Base-by-base conservation (phyloP, 495 filamentous ascomycete genomes). In the Penicillium lividum region DNA sequence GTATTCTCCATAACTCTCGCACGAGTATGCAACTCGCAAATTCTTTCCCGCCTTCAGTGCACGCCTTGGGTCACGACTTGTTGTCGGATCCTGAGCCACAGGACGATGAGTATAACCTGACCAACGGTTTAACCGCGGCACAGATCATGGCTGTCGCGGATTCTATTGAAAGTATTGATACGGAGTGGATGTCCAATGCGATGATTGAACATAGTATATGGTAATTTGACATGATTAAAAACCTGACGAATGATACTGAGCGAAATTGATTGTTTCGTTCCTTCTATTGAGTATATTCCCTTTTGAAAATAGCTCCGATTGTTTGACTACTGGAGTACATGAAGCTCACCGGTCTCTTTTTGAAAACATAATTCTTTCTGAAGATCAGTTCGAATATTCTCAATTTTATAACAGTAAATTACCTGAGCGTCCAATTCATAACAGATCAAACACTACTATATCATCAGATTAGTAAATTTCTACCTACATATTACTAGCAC, bases 61-160 rank as follows among this genome's bases (percentile, higher is more conserved):
- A 65, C 4, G 29, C 61, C n/a, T 34, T 67, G 5, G 29, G 43
- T 16, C 58, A 67, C n/a, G 51, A 63, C 51, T 25, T 64, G 3
- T 31, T 61, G 29, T 58, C 66, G n/a, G 57, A 61, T 31, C 61
- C 51, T 0, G 57, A 47, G 10, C 15, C 49, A 36, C 47, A 6
- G 47, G 61, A 60, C 18, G 59, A 56, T 22, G 67, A 61, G 3
- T 40, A 36, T 33, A 45, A 44, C 30, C 57, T 71, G 16, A 61
- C 50, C 1, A 60, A 49, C 33, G 68, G 67, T 15, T 49, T 74
- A 25, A 74, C 68, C 29, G 68, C 73, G 28, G 70, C 67, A 8
- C 69, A 73, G 47, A 73, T 76, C 6, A 71, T 74, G 70, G 73
- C 73, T 8, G 68, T 76, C 42, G 71, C 73, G 0, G 68, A 76